Evolutionary conservation across 371 early-diverging fungal genomes (phyloP).

Genomic region (Mortierella sp.): DNA sequence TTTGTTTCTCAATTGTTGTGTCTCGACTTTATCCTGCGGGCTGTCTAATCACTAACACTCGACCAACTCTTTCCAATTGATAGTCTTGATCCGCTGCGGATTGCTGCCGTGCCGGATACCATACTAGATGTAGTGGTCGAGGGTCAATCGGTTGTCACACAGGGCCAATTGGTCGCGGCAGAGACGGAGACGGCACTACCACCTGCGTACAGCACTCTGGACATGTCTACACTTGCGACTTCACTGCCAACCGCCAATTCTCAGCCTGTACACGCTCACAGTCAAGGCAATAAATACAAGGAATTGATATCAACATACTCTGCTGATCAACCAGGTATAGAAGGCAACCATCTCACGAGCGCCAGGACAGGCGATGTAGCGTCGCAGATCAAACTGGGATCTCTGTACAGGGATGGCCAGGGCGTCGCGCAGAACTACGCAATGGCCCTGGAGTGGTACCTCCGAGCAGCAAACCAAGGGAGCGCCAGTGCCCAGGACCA

Average conservation of each 20-base stretch:
- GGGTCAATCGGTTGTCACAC: background rate
- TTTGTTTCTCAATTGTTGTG: too few relatives aligned
- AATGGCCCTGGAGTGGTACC: constrained; percentile 38
- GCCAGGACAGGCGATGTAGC: background rate
- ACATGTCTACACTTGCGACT: background rate
- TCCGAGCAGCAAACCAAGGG: constrained; percentile 8
- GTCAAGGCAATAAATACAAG: too few relatives aligned
- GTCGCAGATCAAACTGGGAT: background rate
- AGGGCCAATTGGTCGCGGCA: too few relatives aligned
- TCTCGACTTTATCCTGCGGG: too few relatives aligned
- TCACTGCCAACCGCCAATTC: background rate
- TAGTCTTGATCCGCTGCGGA: background rate
- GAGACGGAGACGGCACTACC: background rate
- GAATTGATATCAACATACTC: too few relatives aligned
- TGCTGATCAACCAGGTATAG: too few relatives aligned
- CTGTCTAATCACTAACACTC: too few relatives aligned
- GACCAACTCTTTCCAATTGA: too few relatives aligned
- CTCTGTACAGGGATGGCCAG: background rate
- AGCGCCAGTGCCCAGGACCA: constrained; percentile 1
- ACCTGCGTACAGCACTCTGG: background rate
- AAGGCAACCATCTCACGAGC: too few relatives aligned
- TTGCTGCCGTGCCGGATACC: background rate
- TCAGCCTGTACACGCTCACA: background rate
- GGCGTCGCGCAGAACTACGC: constrained; percentile 3
- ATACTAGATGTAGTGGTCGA: background rate